phyloP scores from a whole-genome alignment of 129 eudicot species.

The Pittosporum tobira region DNA sequence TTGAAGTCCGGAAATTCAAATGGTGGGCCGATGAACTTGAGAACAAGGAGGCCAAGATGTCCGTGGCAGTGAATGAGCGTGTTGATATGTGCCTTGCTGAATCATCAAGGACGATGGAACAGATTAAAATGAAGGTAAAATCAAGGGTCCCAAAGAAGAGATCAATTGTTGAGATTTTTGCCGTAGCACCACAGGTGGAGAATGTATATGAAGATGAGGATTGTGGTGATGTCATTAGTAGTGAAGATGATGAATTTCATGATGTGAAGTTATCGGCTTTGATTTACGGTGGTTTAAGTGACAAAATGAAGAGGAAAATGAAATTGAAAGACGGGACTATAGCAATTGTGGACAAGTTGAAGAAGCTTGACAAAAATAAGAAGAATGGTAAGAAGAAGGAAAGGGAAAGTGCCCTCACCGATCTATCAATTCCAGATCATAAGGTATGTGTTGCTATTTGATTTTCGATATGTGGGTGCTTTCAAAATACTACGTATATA shows the following conservation, averaged over 20 bases:
- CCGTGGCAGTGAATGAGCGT: neutral
- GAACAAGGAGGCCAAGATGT: neutral
- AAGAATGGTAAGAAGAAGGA: slow-evolving; percentile 1
- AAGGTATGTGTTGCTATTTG: slow-evolving; percentile 16
- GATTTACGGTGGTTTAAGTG: neutral
- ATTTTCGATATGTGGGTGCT: neutral
- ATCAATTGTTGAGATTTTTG: slow-evolving; percentile 31
- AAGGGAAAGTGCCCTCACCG: neutral
- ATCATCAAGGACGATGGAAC: neutral
- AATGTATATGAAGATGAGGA: slow-evolving; percentile 3
- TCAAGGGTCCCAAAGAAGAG: slow-evolving; percentile 27
- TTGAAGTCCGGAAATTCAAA: slow-evolving; percentile 24
- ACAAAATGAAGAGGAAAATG: slow-evolving; percentile 12
- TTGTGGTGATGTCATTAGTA: neutral
- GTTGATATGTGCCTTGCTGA: slow-evolving; percentile 2
- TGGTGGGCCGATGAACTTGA: slow-evolving; percentile 35
- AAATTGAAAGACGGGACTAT: slow-evolving; percentile 1
- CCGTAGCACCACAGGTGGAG: slow-evolving; percentile 30
- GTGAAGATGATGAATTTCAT: neutral
- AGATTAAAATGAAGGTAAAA: slow-evolving; percentile 2
- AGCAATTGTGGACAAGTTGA: neutral
- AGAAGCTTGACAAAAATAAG: slow-evolving; percentile 4
- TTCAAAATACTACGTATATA: neutral
- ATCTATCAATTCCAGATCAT: slow-evolving; percentile 2
- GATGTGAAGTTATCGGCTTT: neutral